Evolutionary conservation across 2,329 filamentous ascomycete species (phyloP), one percentile per base, ranked within the genome.

Genomic region (Mycosphaerella arachidis): DNA sequence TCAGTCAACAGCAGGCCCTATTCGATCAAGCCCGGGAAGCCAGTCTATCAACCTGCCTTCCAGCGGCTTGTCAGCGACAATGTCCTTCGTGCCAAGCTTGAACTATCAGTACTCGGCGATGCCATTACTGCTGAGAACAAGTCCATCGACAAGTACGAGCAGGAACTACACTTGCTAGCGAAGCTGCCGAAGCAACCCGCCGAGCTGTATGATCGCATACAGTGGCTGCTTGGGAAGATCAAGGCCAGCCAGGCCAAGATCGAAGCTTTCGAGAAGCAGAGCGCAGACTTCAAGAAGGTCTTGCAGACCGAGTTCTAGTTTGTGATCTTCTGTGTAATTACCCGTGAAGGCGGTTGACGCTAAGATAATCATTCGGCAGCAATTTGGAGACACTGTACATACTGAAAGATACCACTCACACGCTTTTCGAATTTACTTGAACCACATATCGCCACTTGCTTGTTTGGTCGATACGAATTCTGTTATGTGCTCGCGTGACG

Each of bases 41-140:
- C 93, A 0, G 88, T 97, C 29, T 95, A 93, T 74, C 85, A 87
- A 59, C 86, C 92, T 1, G 92, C 92, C 0, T 97, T 97, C 77
- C 81, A 82, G 61, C 80, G 84, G 40, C 77, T 97, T 40, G 82
- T 86, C 0, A 77, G 84, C 50, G 92, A 97, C 71, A 79, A 81
- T 6, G 90, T 91, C 0, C 79, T 97, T 46, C 81, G 82, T 46
- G 87, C 89, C 37, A 85, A 87, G 65, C 84, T 97, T 61, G 79
- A 81, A 60, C 78, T 95, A 10, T 83, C 84, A 0, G 80, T 92
- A 18, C 69, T 95, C 24, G 81, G 79, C 0, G 87, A 93, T 71
- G 77, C 90, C 58, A 84, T 86, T 27, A 87, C 87, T 68, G 82
- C 85, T 3, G 91, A 96, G 77, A 87, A 82, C 54, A 85, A 85